phyloP scores from a whole-genome alignment of 495 filamentous ascomycete species.

The Bacidia gigantensis region DNA sequence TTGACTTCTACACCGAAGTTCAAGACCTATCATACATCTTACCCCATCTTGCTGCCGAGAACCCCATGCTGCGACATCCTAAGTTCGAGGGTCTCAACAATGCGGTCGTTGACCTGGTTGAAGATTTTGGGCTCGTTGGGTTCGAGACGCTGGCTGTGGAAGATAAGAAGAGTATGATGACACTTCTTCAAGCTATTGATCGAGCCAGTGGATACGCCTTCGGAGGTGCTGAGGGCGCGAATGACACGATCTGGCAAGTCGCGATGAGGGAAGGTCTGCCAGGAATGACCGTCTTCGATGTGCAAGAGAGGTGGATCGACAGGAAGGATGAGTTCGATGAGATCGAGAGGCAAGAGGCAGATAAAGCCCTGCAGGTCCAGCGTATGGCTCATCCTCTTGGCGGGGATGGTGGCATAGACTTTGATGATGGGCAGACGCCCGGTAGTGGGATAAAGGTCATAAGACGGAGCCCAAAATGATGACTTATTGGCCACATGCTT shows the following conservation, averaged over 20 bases:
- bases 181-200: slow-evolving; percentile 72
- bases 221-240: slow-evolving; percentile 77
- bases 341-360: slow-evolving; percentile 54
- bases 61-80: slow-evolving; percentile 40
- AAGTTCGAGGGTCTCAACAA: slow-evolving; percentile 76
- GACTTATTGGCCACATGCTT: not conserved
- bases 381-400: slow-evolving; percentile 13
- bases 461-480: slow-evolving; percentile 25
- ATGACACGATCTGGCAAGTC: slow-evolving; percentile 88
- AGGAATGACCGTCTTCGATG: slow-evolving; percentile 66
- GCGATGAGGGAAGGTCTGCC: slow-evolving; percentile 78
- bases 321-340: slow-evolving; percentile 79
- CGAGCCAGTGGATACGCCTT: slow-evolving; percentile 88
- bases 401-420: slow-evolving; percentile 22
- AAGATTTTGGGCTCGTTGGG: slow-evolving; percentile 74
- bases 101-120: slow-evolving; percentile 73
- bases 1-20: slow-evolving; percentile 97
- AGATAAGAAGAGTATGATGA: slow-evolving; percentile 92
- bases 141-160: slow-evolving; percentile 94
- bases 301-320: slow-evolving; percentile 93
- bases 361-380: slow-evolving; percentile 40
- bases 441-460: slow-evolving; percentile 35
- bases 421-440: slow-evolving; percentile 26
- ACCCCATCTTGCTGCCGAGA: slow-evolving; percentile 54
- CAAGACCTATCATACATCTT: slow-evolving; percentile 79